Evolutionary conservation across 2,329 filamentous ascomycete species (phyloP), one percentile per base, ranked within the genome.

Genomic region (Exutisphaerella laricina): DNA sequence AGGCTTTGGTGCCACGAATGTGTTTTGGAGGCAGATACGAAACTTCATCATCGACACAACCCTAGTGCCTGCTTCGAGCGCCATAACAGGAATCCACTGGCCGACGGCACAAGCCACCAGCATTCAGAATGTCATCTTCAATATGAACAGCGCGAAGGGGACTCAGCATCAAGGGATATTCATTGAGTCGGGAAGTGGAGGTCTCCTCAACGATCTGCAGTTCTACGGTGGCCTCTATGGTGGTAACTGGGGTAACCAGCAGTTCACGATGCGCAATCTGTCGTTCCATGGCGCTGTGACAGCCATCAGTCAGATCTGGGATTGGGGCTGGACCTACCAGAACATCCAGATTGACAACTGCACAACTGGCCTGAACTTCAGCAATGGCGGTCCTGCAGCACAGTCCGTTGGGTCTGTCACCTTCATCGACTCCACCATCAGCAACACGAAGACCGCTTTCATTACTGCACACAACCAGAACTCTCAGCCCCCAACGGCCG

Each of bases 31-130:
- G 32, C 76, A 80, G 51, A 72, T 85, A 45, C 70, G 79, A 6
- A 85, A 86, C 56, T 70, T 86, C 36, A 67, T 80, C 42, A 68
- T 85, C 28, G 81, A 85, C 56, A 66, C 71, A 26, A 78, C 73
- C 1, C 61, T 63, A 1, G 68, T 79, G 1, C 67, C 71, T 17
- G 60, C 71, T 12, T 49, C 46, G 8, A 53, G 47, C 54, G 57
- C 66, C 2, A 68, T 71, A 1, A 68, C 72, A 14, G 66, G 68
- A 21, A 59, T 71, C 13, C 67, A 71, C 39, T 71, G 68, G 68
- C 67, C 65, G 4, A 68, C 65, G 13, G 65, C 65, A n/a, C 69
- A 72, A 45, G 65, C 66, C 0, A 71, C 69, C 1, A 68, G 62
- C 38, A 53, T 71, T 5, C 68, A 71, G 51, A 71, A 71, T 36